Percentiles rank a stretch among this genome's conserved stretches.
Conservation (phyloP, 805 yeast species). For the Metschnikowia colocasiae region DNA sequence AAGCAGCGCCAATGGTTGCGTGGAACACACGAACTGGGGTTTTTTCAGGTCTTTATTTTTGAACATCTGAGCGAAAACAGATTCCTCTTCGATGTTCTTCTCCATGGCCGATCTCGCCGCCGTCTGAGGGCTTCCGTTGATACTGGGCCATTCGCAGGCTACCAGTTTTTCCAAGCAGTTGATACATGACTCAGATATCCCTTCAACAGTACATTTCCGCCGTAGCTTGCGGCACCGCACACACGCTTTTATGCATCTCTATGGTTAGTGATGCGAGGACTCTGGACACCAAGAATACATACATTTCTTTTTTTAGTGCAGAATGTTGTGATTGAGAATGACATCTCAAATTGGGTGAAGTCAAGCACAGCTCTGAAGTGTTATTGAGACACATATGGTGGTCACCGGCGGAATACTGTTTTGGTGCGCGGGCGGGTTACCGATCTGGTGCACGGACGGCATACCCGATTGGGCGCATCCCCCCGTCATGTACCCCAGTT, state of each 20-base stretch:
- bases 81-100: background rate
- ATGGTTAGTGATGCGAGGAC: background rate
- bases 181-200: background rate
- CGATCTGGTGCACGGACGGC: conserved; percentile 1
- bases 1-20: conserved; percentile 5
- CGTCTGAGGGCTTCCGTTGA: background rate
- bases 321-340: background rate
- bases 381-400: background rate
- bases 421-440: conserved; percentile 5
- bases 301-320: conserved; percentile 1
- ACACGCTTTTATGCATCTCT: conserved; percentile 4
- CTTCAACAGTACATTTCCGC: background rate
- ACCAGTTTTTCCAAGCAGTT: background rate
- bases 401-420: background rate
- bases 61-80: conserved; percentile 1
- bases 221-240: conserved; percentile 3
- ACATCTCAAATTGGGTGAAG: background rate
- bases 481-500: background rate
- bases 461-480: background rate
- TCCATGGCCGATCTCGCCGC: background rate
- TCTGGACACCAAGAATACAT: background rate
- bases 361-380: background rate
- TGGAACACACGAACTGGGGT: conserved; percentile 6
- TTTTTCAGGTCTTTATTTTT: conserved; percentile 1
- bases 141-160: background rate